Base-by-base conservation (phyloP, 805 yeast genomes). In the Candida tallmaniae region DNA sequence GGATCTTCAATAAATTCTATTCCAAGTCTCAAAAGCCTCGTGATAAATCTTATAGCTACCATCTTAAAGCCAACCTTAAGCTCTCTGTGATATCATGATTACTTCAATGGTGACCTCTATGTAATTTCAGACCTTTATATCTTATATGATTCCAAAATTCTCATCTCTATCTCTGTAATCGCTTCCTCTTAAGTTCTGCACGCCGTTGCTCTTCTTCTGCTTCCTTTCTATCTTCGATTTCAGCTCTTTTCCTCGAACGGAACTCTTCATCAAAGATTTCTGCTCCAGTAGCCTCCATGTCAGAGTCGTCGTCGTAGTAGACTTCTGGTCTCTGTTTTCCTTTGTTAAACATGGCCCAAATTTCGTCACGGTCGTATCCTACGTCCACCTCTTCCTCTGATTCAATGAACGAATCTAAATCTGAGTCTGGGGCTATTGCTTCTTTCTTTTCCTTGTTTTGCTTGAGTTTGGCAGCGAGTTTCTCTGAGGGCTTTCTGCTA, bases 271-370 rank as follows among this genome's bases (percentile, higher is more conserved):
- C 84, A 27, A 87, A 62, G 16, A 93, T 77, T 43, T 90, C 97
- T 18, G 80, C 80, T 18, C 96, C 97, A 1, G 93, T 82, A 3
- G 96, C 96, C 53, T 90, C 97, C 97, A 93, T 90, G 38, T 72
- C 79, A 21, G 73, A 74, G 6, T 62, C 62, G 26, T 50, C 56
- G 40, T 73, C 70, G 23, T 60, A 58, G 18, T 63, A 53, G 41
- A 65, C 70, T 27, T 67, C 58, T 0, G 63, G 47, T 29, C 86
- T 64, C 35, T 70, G 66, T 39, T 69, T 70, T 3, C 88, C 86
- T 38, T 74, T 69, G 50, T 78, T 80, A 56, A 89, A 83, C 58
- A 90, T 73, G 13, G 79, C 75, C 96, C 96, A 87, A 30, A 90
- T 89, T 56, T 88, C 96, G 43, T 83, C 88, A 28, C 90, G 63